Conservation (phyloP, 1,139 yeast species). For the Protomyces arabidopsidicola region DNA sequence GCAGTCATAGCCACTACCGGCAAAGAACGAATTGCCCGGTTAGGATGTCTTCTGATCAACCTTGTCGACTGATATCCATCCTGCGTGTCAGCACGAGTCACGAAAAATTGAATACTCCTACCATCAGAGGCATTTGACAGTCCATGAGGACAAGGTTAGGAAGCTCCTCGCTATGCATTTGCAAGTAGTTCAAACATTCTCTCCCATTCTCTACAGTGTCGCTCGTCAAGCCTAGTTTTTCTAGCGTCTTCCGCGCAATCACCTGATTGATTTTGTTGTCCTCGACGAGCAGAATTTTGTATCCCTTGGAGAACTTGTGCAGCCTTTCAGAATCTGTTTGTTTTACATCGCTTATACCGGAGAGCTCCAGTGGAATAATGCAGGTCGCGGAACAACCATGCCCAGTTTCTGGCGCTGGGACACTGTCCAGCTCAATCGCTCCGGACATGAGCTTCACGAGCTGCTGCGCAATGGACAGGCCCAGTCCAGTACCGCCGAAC, state of each 20-base stretch:
- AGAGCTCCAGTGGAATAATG: slow-evolving; percentile 23
- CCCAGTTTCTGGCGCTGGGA: slow-evolving; percentile 14
- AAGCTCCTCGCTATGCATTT: slow-evolving; percentile 36
- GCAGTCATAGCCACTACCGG: slow-evolving; percentile 54
- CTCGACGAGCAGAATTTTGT: slow-evolving; percentile 45
- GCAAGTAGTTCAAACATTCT: slow-evolving; percentile 31
- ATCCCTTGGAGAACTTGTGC: background rate
- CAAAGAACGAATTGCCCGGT: slow-evolving; percentile 17
- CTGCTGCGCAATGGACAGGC: slow-evolving; percentile 56
- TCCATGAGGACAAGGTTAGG: slow-evolving; percentile 53
- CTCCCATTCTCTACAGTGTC: slow-evolving; percentile 46
- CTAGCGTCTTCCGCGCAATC: slow-evolving; percentile 52
- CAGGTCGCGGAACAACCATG: slow-evolving; percentile 23
- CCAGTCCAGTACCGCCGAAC: slow-evolving; percentile 59
- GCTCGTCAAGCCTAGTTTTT: slow-evolving; percentile 51
- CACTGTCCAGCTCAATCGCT: slow-evolving; percentile 8
- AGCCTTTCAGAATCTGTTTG: background rate
- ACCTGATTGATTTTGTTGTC: slow-evolving; percentile 51
- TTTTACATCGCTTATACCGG: background rate
- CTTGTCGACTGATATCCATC: slow-evolving; percentile 41
- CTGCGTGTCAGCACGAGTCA: slow-evolving; percentile 31
- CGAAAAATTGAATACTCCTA: slow-evolving; percentile 34
- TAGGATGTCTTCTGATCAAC: slow-evolving; percentile 39
- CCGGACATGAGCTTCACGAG: slow-evolving; percentile 60
- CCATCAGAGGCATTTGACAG: slow-evolving; percentile 55